Conservation (phyloP, 2,329 filamentous ascomycete species). For the Ilyonectria robusta region DNA sequence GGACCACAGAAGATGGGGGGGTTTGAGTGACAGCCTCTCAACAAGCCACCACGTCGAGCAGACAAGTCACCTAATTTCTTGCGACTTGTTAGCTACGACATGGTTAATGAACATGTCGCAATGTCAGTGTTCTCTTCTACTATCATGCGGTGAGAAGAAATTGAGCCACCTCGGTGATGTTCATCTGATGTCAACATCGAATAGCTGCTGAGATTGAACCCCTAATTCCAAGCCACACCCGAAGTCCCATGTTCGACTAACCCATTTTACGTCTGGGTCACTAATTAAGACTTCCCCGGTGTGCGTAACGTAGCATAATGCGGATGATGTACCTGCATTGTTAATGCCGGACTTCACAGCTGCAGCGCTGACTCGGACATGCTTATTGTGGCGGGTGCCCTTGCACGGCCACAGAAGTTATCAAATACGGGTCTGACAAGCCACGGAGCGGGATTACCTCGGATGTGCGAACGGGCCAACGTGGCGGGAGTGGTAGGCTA, state of each 20-base stretch:
- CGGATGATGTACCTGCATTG: conserved; percentile 3
- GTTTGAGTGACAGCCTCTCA: background rate
- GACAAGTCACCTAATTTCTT: background rate
- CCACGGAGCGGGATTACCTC: conserved; percentile 28
- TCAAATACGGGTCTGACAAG: conserved; percentile 17
- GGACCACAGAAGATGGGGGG: background rate
- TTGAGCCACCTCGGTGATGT: too few relatives aligned
- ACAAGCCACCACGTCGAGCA: background rate
- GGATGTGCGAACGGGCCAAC: conserved; percentile 34
- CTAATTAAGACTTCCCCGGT: background rate
- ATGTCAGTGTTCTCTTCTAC: background rate
- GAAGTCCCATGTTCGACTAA: background rate
- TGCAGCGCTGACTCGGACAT: background rate
- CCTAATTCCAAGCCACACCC: too few relatives aligned
- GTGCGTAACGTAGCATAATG: background rate
- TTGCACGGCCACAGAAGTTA: conserved; percentile 10
- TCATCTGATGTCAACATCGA: too few relatives aligned
- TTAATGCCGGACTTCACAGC: background rate
- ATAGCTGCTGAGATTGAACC: too few relatives aligned
- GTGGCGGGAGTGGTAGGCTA: conserved; percentile 38
- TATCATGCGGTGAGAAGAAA: too few relatives aligned
- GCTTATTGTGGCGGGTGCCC: conserved; percentile 18
- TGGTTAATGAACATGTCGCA: background rate
- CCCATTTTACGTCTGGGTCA: background rate
- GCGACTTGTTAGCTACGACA: background rate